A percentile compares a stretch with the other conserved stretches of the same genome.
phyloP scores from a whole-genome alignment of 2,329 filamentous ascomycete genomes.

The Penicillium sp. region DNA sequence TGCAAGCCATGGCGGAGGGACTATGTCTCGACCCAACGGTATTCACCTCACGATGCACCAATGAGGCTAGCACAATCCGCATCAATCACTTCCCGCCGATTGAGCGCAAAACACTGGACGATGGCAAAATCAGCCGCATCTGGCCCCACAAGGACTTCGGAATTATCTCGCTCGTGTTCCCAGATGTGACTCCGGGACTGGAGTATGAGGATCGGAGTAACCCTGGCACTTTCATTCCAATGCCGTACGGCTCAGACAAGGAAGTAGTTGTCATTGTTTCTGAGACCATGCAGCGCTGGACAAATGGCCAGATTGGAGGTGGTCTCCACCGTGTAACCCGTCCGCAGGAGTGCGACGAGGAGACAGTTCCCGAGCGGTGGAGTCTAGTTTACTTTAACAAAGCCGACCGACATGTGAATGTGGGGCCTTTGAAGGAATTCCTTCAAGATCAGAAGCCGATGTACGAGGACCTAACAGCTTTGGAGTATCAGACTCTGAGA shows the following conservation, averaged over 20 bases:
- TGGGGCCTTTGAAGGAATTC: conserved; percentile 31
- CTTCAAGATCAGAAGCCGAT: conserved; percentile 22
- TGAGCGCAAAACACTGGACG: not conserved
- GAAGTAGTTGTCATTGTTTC: conserved; percentile 43
- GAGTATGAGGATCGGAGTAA: conserved; percentile 35
- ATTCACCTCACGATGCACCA: not conserved
- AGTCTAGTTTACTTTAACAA: conserved; percentile 31
- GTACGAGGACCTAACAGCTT: conserved; percentile 36
- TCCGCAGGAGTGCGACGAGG: conserved; percentile 23
- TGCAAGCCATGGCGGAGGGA: conserved; percentile 1
- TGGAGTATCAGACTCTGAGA: conserved; percentile 27
- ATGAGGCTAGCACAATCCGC: conserved; percentile 10
- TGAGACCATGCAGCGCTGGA: conserved; percentile 42
- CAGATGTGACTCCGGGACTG: conserved; percentile 38
- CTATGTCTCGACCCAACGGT: not conserved
- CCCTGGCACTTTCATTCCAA: conserved; percentile 18
- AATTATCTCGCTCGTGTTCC: conserved; percentile 38
- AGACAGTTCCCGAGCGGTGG: conserved; percentile 28
- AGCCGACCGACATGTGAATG: conserved; percentile 30
- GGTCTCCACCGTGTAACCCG: conserved; percentile 37
- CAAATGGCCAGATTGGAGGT: conserved; percentile 36
- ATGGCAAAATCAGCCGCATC: conserved; percentile 11
- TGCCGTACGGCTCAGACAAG: conserved; percentile 1
- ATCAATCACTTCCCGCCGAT: conserved; percentile 15
- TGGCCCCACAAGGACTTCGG: conserved; percentile 16